A percentile compares a stretch with the other conserved stretches of the same genome.
Evolutionary conservation across 2,329 filamentous ascomycete genomes (phyloP).

Genomic region (Phialophora tarda): DNA sequence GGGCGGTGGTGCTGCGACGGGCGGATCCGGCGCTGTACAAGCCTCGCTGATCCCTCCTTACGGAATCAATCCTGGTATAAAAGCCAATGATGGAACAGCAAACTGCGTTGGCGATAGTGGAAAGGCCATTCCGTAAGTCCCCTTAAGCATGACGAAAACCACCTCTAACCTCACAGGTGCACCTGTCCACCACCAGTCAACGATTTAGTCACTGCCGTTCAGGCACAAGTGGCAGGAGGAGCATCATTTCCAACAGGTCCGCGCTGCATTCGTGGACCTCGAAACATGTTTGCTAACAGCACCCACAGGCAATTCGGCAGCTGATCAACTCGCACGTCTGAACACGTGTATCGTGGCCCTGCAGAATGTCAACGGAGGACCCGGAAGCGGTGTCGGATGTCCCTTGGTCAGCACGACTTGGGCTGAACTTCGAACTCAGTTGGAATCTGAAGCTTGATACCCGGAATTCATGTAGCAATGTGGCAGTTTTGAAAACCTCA

Average conservation of each 20-base stretch:
- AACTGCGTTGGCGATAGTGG: conserved; percentile 33
- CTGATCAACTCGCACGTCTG: conserved; percentile 34
- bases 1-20: conserved; percentile 7
- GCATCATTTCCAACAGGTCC: conserved; percentile 28
- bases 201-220: conserved; percentile 27
- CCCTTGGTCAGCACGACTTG: conserved; percentile 35
- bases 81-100: conserved; percentile 33
- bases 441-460: conserved; percentile 29
- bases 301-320: conserved; percentile 28
- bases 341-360: conserved; percentile 33
- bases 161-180: conserved; percentile 28
- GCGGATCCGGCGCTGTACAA: conserved; percentile 21
- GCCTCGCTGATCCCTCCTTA: conserved; percentile 33
- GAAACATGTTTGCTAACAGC: not conserved
- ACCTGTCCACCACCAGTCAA: conserved; percentile 32
- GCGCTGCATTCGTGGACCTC: not conserved
- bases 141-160: not conserved
- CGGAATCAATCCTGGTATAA: conserved; percentile 30
- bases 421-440: conserved; percentile 27
- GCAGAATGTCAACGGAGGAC: conserved; percentile 35
- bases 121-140: conserved; percentile 32
- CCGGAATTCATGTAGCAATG: not conserved
- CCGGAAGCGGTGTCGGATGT: conserved; percentile 35
- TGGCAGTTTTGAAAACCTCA: not conserved
- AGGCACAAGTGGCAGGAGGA: conserved; percentile 23